Conservation (phyloP, 257 asterid genomes). For the Handroanthus guayacan region DNA sequence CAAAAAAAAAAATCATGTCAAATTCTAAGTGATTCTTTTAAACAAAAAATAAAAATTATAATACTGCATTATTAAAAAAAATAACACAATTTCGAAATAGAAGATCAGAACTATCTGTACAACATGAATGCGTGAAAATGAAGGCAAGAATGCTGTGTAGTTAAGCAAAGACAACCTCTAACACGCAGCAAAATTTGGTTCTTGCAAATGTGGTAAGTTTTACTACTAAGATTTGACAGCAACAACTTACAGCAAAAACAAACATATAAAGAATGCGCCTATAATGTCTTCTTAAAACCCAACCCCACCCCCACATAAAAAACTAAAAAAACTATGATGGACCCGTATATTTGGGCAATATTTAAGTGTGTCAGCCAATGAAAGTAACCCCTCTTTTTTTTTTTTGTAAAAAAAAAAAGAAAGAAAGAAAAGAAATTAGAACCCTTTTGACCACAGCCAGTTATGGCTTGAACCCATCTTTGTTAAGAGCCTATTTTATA, state of each 20-base stretch:
- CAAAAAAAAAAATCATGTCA: not conserved
- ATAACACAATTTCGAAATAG: not conserved
- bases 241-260: constrained; percentile 21
- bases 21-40: not conserved
- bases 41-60: not conserved
- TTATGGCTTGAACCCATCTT: constrained; percentile 33
- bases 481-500: constrained; percentile 50
- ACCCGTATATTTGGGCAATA: constrained; percentile 22
- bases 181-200: constrained; percentile 24
- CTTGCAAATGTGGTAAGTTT: constrained; percentile 36
- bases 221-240: constrained; percentile 27
- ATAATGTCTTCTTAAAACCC: constrained; percentile 3
- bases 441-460: constrained; percentile 40
- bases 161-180: constrained; percentile 38
- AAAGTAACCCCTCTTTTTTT: constrained; percentile 31
- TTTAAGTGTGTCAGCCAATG: constrained; percentile 36
- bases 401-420: too few species aligned
- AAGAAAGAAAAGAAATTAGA: not conserved
- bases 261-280: not conserved
- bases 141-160: constrained; percentile 35
- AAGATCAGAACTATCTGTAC: not conserved
- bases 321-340: constrained; percentile 1
- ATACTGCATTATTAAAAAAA: not conserved
- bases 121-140: constrained; percentile 14
- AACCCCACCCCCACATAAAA: not conserved